Evolutionary conservation across 257 asterid species (phyloP), one percentile per base, ranked within the genome.

Genomic region (Craterostigma plantagineum): DNA sequence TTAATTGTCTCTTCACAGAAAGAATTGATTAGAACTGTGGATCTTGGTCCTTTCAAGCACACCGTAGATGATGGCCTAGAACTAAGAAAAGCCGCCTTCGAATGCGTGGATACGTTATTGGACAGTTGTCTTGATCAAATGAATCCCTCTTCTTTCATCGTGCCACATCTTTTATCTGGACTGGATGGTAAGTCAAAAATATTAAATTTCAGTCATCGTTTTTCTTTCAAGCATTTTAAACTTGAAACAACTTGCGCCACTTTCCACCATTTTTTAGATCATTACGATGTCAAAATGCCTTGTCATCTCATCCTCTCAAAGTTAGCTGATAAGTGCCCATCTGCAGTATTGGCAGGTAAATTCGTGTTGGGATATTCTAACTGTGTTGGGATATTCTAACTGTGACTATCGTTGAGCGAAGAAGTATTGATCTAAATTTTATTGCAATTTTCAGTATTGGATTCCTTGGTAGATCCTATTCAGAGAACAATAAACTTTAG

Each of bases 31-130:
- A 77, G 99, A 66, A 90, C 92, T n/a, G 95, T 90, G 41, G 95
- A 90, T 65, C 70, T 90, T 23, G 98, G 98, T 54, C 98, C 98
- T 58, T 90, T 90, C 78, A 83, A 90, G 73, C 98, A 90, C 75
- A 90, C 95, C 14, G 99, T 90, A 18, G 99, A 90, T 46, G 99
- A 90, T 67, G 99, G 99, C 59, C 99, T 90, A 52, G 99, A 90
- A 63, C 70, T 90, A 67, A 80, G 99, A 59, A 90, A 90, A 72
- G 95, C 95, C 42, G 92, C 95, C 43, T 90, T 90, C 55, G 99
- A 90, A 76, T 90, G 99, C 48, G 93, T 90, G 33, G 94, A 90
- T 62, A 83, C 99, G 45, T 69, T 90, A 70, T 64, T 90, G 69
- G 99, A 90, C 64, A 61, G 82, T 42, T 90, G 99, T 62, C 95